Evolutionary conservation across 1,284 basidiomycete species (phyloP).

Genomic region (Trametes polyzona): DNA sequence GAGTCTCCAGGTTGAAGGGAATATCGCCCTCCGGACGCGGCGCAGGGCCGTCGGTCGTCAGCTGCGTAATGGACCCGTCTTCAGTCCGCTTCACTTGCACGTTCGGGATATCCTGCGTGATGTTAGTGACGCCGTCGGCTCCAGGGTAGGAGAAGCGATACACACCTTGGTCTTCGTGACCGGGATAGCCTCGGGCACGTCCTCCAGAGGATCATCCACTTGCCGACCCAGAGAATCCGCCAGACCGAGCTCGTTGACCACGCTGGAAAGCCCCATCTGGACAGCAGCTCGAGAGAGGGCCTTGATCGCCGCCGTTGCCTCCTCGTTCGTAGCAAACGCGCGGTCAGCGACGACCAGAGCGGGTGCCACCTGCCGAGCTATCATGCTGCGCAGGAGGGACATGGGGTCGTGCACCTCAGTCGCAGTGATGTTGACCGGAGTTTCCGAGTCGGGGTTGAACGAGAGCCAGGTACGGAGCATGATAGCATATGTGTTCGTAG

Average conservation of each 20-base stretch:
- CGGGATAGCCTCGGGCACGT: slow-evolving; percentile 62
- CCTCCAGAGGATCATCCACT: slow-evolving; percentile 47
- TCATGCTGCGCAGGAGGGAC: slow-evolving; percentile 50
- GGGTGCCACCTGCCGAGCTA: slow-evolving; percentile 55
- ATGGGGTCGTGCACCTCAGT: slow-evolving; percentile 37
- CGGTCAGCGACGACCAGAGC: slow-evolving; percentile 60
- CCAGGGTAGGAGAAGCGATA: not conserved
- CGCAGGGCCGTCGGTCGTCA: slow-evolving; percentile 27
- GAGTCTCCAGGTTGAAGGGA: slow-evolving; percentile 74
- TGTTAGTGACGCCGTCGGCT: not conserved
- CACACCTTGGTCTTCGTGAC: slow-evolving; percentile 44
- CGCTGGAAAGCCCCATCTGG: slow-evolving; percentile 49
- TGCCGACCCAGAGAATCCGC: slow-evolving; percentile 50
- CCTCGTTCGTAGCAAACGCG: slow-evolving; percentile 54
- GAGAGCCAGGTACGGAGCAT: slow-evolving; percentile 62
- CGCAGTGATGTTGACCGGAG: slow-evolving; percentile 17
- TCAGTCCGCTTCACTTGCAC: slow-evolving; percentile 27
- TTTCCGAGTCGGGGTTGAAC: slow-evolving; percentile 42
- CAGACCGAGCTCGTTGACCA: slow-evolving; percentile 62
- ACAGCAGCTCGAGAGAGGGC: slow-evolving; percentile 63
- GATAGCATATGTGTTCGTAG: slow-evolving; percentile 65
- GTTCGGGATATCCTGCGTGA: not conserved
- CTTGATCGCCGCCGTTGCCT: slow-evolving; percentile 58
- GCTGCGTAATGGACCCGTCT: slow-evolving; percentile 21
- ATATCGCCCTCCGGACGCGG: slow-evolving; percentile 41